Conservation (phyloP, 352 stramenopile species). For the Globisporangium irregulare region DNA sequence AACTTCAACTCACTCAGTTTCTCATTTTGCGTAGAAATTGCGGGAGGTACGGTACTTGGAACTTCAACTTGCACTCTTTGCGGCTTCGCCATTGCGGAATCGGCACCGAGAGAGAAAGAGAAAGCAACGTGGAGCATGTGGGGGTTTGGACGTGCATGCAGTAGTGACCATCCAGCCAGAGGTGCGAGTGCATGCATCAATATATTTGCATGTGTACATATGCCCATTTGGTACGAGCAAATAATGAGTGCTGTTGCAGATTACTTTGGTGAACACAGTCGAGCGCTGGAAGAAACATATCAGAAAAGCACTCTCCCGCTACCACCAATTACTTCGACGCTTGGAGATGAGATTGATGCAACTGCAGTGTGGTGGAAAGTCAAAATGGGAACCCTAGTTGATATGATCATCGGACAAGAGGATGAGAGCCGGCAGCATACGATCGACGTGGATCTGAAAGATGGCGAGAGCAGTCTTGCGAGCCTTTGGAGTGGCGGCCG, state of each 20-base stretch:
- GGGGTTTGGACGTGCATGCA: neutral
- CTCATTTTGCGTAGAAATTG: neutral
- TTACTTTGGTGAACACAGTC: conserved; percentile 6
- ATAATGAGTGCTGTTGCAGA: neutral
- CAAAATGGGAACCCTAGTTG: neutral
- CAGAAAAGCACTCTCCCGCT: neutral
- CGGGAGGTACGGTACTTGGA: conserved; percentile 11
- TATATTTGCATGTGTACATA: neutral
- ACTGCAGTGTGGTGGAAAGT: neutral
- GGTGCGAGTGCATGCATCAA: neutral
- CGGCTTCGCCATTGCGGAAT: conserved; percentile 7
- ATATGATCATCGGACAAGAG: neutral
- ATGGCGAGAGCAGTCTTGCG: neutral
- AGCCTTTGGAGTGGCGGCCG: neutral
- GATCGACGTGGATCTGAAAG: neutral
- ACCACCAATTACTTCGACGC: neutral
- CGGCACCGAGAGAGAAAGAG: neutral
- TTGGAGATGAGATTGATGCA: neutral
- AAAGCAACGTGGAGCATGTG: conserved; percentile 7
- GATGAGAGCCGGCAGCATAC: neutral
- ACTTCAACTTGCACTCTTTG: conserved; percentile 16
- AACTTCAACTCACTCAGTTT: neutral
- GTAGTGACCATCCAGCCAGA: neutral
- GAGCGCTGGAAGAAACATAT: neutral
- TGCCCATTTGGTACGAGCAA: neutral